Evolutionary conservation across 1,139 yeast species (phyloP), one percentile per base, ranked within the genome.

Genomic region (Pichia sp.): DNA sequence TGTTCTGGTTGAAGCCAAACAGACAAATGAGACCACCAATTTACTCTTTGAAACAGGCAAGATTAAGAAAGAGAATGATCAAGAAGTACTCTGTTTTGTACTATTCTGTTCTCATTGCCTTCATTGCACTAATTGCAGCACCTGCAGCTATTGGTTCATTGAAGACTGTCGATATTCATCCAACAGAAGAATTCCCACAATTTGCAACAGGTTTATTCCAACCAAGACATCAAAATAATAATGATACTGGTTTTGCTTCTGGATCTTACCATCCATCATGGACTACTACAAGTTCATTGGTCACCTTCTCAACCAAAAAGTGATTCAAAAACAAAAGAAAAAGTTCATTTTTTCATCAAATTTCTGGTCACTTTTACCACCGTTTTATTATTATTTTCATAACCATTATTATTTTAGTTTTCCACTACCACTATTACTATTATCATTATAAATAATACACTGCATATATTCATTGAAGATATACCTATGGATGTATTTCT

Each of bases 1-100:
- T 93, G 75, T 93, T 93, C 85, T 93, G 99, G 99, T 85, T 93
- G 75, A 89, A 90, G 73, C 99, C 99, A 60, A 86, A 95, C 59
- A 87, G 96, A 76, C 97, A 93, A 78, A 93, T 93, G 69, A 89
- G 99, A 75, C 99, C 98, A 62, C 99, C 99, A 66, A 93, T 95
- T 70, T 95, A 90, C 76, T 90, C 98, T 16, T 80, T 93, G 77
- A 93, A 95, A 76, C 99, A 95, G 77, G 95, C 95, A 62, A 87
- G 92, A 76, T 85, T 95, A 72, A 88, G 99, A 79, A 92, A 89
- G 87, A 86, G 99, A 77, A 93, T 95, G 97, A 97, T 95, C 49
- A 86, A 90, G 75, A 90, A 90, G 76, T 95, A 93, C 78, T 86
- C 96, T 62, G 75, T 89, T 29, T 78, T 95, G 70, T 95, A 85